Evolutionary conservation across 345 rosid genomes (phyloP), one percentile per base, ranked within the genome.

Genomic region (Eucalyptus virginea): DNA sequence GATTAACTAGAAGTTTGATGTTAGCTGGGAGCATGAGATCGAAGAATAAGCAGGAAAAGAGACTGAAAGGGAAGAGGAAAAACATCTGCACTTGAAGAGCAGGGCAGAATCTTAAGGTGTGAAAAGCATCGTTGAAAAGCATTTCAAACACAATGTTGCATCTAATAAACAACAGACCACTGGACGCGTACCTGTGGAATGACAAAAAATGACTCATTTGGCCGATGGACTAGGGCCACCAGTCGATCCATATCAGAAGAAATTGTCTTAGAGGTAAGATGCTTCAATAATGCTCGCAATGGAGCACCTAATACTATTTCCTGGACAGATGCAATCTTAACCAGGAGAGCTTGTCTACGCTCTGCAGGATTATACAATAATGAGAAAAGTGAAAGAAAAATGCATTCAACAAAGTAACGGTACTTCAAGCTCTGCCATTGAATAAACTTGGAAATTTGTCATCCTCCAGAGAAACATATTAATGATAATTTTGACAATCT

Each of bases 231-330:
- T 56, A 98, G 93, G 23, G 99, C 98, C 81, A 97, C 94, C 93
- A 96, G 94, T 86, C 87, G 92, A 90, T 92, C 94, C 16, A 90
- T 77, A 89, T 92, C 93, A 65, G 98, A 93, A 94, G 94, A 93
- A 92, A 94, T 94, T 8, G 94, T 95, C 88, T 94, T 97, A 44
- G 97, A 94, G 92, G 96, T 93, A 93, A 98, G 96, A 93, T 94
- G 95, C 91, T 94, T 94, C 87, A 97, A 92, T 34, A 96, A 93
- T 85, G 94, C 89, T 88, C 96, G 96, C 80, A 98, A 92, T 11
- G 99, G 99, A 14, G 99, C 99, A 92, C 99, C 99, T 90, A 98
- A 91, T 37, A 96, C 99, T 8, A 96, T 95, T 93, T 96, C 99
- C 92, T 98, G 95, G 69, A 96, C 94, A 19, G 99, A 98, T 89